These are phyloP conservation scores for Effrenium voratum DNA, from an alignment of 73 alveolate species.

Conservation along the genomic window DNA sequence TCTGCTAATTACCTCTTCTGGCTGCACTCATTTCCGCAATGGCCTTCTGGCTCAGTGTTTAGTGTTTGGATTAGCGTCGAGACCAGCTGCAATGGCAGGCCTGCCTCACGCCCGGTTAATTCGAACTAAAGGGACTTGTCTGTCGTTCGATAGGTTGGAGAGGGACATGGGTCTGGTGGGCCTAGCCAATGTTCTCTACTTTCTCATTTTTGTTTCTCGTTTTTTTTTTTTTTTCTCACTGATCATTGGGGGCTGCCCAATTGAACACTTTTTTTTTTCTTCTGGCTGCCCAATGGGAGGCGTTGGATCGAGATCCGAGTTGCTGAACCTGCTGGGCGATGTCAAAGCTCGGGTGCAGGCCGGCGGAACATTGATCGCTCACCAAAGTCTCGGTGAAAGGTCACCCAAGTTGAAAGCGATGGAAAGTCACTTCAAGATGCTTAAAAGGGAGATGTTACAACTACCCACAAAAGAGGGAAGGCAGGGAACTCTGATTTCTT, in stretches of 20 bases:
- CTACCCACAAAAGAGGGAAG: background rate
- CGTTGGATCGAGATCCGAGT: slow-evolving; percentile 76
- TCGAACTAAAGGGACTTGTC: no score
- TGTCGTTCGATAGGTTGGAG: no score
- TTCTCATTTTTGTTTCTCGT: background rate
- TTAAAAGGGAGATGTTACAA: background rate
- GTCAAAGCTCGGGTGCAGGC: slow-evolving; percentile 93
- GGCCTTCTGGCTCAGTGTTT: no score
- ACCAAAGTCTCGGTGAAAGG: background rate
- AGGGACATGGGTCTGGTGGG: no score
- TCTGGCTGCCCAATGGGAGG: background rate
- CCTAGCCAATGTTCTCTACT: no score
- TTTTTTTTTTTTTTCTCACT: background rate
- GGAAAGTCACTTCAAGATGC: background rate
- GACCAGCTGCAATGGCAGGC: no score
- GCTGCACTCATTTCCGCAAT: no score
- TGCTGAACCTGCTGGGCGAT: slow-evolving; percentile 89
- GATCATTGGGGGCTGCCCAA: background rate
- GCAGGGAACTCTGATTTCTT: background rate
- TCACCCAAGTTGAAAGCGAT: background rate
- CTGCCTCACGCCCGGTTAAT: no score
- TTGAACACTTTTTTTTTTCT: background rate
- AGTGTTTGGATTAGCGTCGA: no score
- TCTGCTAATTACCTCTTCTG: no score
- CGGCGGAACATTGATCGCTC: background rate